Evolutionary conservation across 2,329 filamentous ascomycete species (phyloP).

Genomic region (Fusarium luffae): DNA sequence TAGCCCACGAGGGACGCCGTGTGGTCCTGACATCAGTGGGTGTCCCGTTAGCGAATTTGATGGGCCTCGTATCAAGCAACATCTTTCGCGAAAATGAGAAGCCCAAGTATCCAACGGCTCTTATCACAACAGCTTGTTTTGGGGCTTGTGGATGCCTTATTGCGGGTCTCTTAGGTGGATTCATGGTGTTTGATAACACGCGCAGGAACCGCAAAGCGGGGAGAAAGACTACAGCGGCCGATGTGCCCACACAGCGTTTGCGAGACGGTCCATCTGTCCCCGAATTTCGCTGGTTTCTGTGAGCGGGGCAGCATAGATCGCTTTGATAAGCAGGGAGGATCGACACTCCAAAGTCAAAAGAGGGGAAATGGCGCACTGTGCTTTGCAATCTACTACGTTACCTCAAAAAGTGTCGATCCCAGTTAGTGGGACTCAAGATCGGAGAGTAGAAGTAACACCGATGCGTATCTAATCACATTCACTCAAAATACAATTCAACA

Average conservation of each 20-base stretch:
- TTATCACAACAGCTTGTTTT: conserved; percentile 73
- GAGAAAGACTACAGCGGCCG: conserved; percentile 8
- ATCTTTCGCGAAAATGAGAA: conserved; percentile 73
- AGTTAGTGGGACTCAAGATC: not conserved
- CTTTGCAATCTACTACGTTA: conserved; percentile 11
- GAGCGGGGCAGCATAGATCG: not conserved
- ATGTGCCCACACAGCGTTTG: conserved; percentile 2
- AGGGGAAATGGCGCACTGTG: conserved; percentile 15
- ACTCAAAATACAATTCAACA: not conserved
- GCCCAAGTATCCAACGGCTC: conserved; percentile 73
- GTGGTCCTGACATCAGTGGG: conserved; percentile 15
- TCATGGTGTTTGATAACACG: conserved; percentile 67
- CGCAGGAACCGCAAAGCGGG: conserved; percentile 4
- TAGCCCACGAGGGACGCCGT: fast-evolving
- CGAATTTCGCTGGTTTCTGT: conserved; percentile 26
- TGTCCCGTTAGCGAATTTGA: conserved; percentile 1
- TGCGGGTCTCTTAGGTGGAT: conserved; percentile 65
- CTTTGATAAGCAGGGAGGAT: not conserved
- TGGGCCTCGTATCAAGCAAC: conserved; percentile 72
- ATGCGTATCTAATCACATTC: not conserved
- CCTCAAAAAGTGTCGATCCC: not conserved
- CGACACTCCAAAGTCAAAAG: not conserved
- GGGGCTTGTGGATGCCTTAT: conserved; percentile 69
- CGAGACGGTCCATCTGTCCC: conserved; percentile 11
- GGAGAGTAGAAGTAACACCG: conserved; percentile 6